phyloP scores from a whole-genome alignment of 2,329 filamentous ascomycete genomes.

The Aspergillus novofumigatus region DNA sequence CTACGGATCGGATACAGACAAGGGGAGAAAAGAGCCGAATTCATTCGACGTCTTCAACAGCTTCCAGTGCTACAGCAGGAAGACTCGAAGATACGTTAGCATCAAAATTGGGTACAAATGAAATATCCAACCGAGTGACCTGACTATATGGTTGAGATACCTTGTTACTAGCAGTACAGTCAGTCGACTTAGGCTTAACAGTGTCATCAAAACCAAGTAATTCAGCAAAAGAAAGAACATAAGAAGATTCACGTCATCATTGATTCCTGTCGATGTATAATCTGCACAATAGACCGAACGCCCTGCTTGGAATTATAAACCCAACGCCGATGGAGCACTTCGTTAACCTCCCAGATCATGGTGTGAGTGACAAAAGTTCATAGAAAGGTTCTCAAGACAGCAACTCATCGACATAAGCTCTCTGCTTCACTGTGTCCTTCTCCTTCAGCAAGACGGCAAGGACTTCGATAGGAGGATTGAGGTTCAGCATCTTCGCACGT shows the following conservation, averaged over 20 bases:
- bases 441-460: constrained; percentile 75
- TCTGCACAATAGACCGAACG: background rate
- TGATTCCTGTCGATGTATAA: background rate
- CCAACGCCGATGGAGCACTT: constrained; percentile 8
- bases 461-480: constrained; percentile 88
- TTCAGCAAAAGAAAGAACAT: background rate
- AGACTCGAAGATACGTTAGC: background rate
- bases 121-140: no score
- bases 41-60: background rate
- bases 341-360: background rate
- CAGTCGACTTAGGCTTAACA: background rate
- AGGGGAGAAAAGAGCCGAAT: background rate
- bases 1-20: background rate
- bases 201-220: background rate
- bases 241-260: background rate
- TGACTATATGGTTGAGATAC: no score
- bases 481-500: constrained; percentile 72
- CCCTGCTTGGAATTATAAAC: constrained; percentile 1
- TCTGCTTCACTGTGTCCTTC: constrained; percentile 47
- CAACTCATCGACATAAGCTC: constrained; percentile 58
- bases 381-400: constrained; percentile 23
- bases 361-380: background rate
- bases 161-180: no score
- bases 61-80: background rate
- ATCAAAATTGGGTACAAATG: background rate